These are phyloP conservation scores for Senna siamea DNA, from an alignment of 306 rosid genomes.

Conservation along the genomic window DNA sequence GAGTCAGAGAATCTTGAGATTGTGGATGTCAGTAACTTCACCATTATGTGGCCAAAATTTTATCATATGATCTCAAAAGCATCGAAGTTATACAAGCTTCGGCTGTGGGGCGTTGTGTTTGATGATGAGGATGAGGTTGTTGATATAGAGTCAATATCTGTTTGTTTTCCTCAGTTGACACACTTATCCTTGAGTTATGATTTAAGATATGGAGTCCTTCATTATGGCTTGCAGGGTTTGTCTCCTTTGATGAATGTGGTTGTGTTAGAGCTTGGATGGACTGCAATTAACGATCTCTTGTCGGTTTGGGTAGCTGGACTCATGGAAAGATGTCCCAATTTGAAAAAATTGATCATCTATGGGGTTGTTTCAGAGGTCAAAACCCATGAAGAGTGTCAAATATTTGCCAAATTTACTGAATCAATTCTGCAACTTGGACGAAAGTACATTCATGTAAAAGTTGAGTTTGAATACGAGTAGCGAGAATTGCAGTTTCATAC, in stretches of 20 bases:
- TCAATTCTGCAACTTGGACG: slow-evolving; percentile 63
- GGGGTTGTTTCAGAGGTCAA: slow-evolving; percentile 61
- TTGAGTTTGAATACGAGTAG: slow-evolving; percentile 54
- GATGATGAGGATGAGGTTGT: slow-evolving; percentile 56
- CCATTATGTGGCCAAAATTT: slow-evolving; percentile 61
- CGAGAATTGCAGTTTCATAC: not conserved
- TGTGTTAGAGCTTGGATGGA: slow-evolving; percentile 71
- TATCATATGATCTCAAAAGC: slow-evolving; percentile 61
- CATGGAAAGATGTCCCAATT: slow-evolving; percentile 56
- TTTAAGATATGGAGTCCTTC: slow-evolving; percentile 43
- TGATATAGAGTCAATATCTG: slow-evolving; percentile 54
- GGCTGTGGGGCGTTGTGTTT: slow-evolving; percentile 55
- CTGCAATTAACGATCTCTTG: slow-evolving; percentile 52
- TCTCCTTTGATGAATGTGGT: slow-evolving; percentile 50
- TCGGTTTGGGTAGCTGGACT: slow-evolving; percentile 59
- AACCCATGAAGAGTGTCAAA: slow-evolving; percentile 62
- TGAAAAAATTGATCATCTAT: slow-evolving; percentile 55
- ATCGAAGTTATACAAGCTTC: slow-evolving; percentile 50
- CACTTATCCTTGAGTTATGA: slow-evolving; percentile 52
- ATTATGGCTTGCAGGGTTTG: slow-evolving; percentile 55
- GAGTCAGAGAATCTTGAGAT: slow-evolving; percentile 64
- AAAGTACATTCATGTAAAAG: slow-evolving; percentile 47
- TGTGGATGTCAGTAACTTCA: slow-evolving; percentile 61
- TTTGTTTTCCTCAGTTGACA: slow-evolving; percentile 50
- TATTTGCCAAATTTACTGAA: slow-evolving; percentile 61